phyloP scores from a whole-genome alignment of 441 rosid species.

The Erodium trifolium region DNA sequence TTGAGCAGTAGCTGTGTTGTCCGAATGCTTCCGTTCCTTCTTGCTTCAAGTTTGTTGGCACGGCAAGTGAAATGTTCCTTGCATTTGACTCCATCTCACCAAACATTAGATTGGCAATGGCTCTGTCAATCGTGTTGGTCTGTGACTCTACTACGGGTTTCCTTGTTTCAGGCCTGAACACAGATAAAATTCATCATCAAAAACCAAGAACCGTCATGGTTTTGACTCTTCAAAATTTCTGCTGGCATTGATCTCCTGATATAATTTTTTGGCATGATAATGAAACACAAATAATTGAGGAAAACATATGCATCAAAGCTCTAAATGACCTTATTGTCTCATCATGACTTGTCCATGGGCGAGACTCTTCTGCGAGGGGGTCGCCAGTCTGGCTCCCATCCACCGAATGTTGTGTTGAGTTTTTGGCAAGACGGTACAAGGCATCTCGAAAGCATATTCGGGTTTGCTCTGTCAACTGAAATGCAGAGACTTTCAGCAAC shows the following conservation, averaged over 20 bases:
- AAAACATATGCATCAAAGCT: background rate
- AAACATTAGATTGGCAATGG: slow-evolving; percentile 69
- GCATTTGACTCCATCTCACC: slow-evolving; percentile 45
- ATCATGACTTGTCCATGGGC: slow-evolving; percentile 18
- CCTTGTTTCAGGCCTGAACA: slow-evolving; percentile 33
- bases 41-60: slow-evolving; percentile 11
- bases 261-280: too few species aligned
- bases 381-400: slow-evolving; percentile 3
- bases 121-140: slow-evolving; percentile 70
- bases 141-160: slow-evolving; percentile 36
- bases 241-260: too few species aligned
- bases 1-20: background rate
- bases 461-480: slow-evolving; percentile 49
- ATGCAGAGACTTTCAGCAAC: slow-evolving; percentile 4
- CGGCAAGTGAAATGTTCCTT: slow-evolving; percentile 19
- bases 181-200: slow-evolving; percentile 2
- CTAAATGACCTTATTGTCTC: slow-evolving; percentile 28
- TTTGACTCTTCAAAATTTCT: too few species aligned
- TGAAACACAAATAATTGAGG: too few species aligned
- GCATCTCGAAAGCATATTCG: slow-evolving; percentile 79
- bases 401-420: slow-evolving; percentile 30
- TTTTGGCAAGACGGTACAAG: slow-evolving; percentile 75
- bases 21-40: background rate
- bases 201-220: background rate
- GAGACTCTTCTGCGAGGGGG: slow-evolving; percentile 5